Percentiles rank a stretch among this genome's conserved stretches.
Conservation (phyloP, 495 filamentous ascomycete genomes). For the Lepidopterella palustris region DNA sequence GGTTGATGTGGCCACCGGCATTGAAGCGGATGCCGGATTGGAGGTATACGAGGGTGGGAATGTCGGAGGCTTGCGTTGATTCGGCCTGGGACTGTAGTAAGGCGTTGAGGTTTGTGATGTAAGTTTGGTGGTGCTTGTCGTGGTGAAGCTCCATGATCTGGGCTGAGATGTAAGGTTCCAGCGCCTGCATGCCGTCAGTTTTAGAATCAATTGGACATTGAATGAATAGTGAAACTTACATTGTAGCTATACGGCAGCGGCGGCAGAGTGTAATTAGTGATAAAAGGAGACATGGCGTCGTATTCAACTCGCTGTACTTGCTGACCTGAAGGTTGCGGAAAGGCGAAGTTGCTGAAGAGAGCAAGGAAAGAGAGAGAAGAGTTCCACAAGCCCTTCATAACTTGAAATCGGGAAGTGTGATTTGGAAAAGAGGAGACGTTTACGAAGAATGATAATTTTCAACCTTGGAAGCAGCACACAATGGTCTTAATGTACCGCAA, state of each 20-base stretch:
- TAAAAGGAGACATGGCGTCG: slow-evolving; percentile 16
- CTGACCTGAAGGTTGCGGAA: slow-evolving; percentile 9
- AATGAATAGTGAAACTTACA: slow-evolving; percentile 13
- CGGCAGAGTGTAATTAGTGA: slow-evolving; percentile 19
- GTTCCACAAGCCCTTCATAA: slow-evolving; percentile 2
- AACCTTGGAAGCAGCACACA: too few relatives aligned
- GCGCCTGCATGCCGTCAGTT: slow-evolving; percentile 23
- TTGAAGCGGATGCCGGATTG: slow-evolving; percentile 35
- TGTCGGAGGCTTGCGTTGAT: slow-evolving; percentile 20
- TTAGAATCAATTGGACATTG: not conserved
- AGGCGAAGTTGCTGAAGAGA: not conserved
- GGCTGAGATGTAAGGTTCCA: slow-evolving; percentile 38
- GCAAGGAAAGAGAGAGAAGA: slow-evolving; percentile 8
- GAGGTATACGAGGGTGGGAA: slow-evolving; percentile 29
- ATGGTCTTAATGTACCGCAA: too few relatives aligned
- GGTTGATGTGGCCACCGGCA: slow-evolving; percentile 41
- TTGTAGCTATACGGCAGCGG: slow-evolving; percentile 28
- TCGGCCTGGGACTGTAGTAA: slow-evolving; percentile 26
- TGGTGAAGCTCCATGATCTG: slow-evolving; percentile 42
- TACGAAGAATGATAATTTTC: too few relatives aligned
- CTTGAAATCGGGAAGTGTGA: too few relatives aligned
- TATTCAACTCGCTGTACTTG: slow-evolving; percentile 17
- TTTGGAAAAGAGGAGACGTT: too few relatives aligned
- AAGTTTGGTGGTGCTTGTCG: slow-evolving; percentile 40
- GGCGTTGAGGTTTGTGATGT: slow-evolving; percentile 38